Conservation (phyloP, 2,329 filamentous ascomycete species). For the Gnomoniopsis smithogilvyi region DNA sequence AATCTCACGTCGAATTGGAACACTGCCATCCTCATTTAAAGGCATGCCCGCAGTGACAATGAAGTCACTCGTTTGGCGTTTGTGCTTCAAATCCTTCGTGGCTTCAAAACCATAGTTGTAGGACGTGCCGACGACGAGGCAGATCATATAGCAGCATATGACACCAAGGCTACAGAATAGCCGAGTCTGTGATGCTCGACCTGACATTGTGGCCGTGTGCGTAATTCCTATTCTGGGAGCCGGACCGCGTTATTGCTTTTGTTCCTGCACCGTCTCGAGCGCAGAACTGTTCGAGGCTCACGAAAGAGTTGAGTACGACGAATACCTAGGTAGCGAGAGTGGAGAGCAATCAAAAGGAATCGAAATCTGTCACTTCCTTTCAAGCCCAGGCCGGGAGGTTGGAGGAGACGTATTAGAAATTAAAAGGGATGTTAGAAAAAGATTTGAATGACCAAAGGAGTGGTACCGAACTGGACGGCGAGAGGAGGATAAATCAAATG, state of each 20-base stretch:
- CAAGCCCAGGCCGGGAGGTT: not conserved
- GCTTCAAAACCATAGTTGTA: conserved; percentile 53
- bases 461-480: not conserved
- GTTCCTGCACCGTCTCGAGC: not conserved
- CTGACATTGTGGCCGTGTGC: conserved; percentile 1
- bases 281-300: not conserved
- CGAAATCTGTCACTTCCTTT: not conserved
- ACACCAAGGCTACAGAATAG: conserved; percentile 13
- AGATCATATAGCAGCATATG: conserved; percentile 13
- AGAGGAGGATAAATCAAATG: not conserved
- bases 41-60: conserved; percentile 44
- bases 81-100: conserved; percentile 29
- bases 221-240: not conserved
- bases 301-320: not conserved
- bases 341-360: not conserved
- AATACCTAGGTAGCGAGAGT: too few species aligned
- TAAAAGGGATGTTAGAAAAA: not conserved
- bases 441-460: not conserved
- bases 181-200: not conserved
- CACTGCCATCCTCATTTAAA: conserved; percentile 22
- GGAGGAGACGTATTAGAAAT: not conserved
- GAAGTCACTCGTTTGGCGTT: conserved; percentile 33
- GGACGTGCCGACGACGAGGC: conserved; percentile 20
- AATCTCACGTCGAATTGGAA: conserved; percentile 61
- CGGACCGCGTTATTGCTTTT: not conserved